Conservation (phyloP, 345 rosid species). For the Hibiscus syriacus region DNA sequence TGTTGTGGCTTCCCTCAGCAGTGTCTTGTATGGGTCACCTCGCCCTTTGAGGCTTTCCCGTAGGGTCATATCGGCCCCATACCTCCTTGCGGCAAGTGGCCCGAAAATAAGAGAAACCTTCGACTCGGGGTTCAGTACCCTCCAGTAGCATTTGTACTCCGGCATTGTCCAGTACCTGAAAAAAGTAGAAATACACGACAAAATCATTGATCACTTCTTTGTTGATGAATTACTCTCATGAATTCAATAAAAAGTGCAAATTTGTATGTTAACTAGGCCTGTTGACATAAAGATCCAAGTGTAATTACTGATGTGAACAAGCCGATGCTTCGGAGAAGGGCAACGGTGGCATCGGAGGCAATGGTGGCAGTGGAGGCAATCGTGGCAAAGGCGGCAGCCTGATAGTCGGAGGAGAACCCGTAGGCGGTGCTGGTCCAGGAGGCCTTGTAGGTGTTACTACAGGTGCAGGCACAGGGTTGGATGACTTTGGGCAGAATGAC, state of each 20-base stretch:
- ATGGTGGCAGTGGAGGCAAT: constrained; percentile 44
- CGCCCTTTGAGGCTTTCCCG: constrained; percentile 55
- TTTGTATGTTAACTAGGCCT: too few relatives aligned
- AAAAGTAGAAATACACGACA: neutral
- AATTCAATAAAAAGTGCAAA: neutral
- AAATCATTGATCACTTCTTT: neutral
- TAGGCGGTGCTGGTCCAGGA: constrained; percentile 14
- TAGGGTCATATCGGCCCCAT: constrained; percentile 56
- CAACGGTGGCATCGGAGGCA: constrained; percentile 42
- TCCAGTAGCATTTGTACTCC: constrained; percentile 81
- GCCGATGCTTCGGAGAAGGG: constrained; percentile 68
- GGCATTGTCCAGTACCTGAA: constrained; percentile 61
- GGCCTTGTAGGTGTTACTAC: constrained; percentile 16
- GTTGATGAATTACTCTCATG: neutral
- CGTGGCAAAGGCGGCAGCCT: constrained; percentile 49
- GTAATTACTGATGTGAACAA: constrained; percentile 70
- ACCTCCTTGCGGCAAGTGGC: constrained; percentile 38
- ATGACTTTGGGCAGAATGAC: constrained; percentile 50
- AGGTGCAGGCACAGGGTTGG: constrained; percentile 33
- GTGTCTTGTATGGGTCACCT: constrained; percentile 71
- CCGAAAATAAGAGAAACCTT: constrained; percentile 71
- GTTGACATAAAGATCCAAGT: neutral
- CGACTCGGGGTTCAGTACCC: constrained; percentile 47
- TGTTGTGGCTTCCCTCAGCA: constrained; percentile 70
- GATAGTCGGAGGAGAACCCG: constrained; percentile 34